Evolutionary conservation across 225 moss, liverwort and hornwort species (phyloP).

Genomic region (Sphagnum contortum): DNA sequence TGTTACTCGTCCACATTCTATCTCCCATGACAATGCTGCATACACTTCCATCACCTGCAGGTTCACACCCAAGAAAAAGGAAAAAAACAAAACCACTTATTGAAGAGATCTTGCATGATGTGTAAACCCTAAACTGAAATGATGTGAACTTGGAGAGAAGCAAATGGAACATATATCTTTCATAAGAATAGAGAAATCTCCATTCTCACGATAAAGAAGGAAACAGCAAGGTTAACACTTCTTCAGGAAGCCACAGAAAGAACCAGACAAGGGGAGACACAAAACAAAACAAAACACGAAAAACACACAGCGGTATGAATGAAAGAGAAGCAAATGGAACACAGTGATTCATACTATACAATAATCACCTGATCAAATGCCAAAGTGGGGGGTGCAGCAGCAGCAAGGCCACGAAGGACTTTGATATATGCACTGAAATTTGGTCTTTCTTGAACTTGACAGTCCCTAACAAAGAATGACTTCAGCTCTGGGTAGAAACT

Average conservation of each 20-base stretch:
- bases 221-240: too few relatives aligned
- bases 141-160: too few relatives aligned
- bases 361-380: conserved; percentile 48
- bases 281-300: too few relatives aligned
- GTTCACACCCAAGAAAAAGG: neutral
- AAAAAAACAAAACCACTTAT: neutral
- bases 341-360: too few relatives aligned
- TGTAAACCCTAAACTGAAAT: neutral
- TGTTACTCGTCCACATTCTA: conserved; percentile 46
- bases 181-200: too few relatives aligned
- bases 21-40: conserved; percentile 52
- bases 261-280: too few relatives aligned
- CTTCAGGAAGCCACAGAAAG: too few relatives aligned
- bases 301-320: too few relatives aligned
- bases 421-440: conserved; percentile 63
- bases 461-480: conserved; percentile 59
- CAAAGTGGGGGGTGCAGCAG: conserved; percentile 36
- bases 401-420: conserved; percentile 50
- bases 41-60: conserved; percentile 70
- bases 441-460: conserved; percentile 55
- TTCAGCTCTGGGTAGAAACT: conserved; percentile 57
- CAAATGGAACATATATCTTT: too few relatives aligned
- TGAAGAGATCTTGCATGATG: too few relatives aligned
- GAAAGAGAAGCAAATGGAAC: too few relatives aligned
- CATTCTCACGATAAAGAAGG: too few relatives aligned